phyloP scores from a whole-genome alignment of 495 filamentous ascomycete species.

The Trichoderma virens region DNA sequence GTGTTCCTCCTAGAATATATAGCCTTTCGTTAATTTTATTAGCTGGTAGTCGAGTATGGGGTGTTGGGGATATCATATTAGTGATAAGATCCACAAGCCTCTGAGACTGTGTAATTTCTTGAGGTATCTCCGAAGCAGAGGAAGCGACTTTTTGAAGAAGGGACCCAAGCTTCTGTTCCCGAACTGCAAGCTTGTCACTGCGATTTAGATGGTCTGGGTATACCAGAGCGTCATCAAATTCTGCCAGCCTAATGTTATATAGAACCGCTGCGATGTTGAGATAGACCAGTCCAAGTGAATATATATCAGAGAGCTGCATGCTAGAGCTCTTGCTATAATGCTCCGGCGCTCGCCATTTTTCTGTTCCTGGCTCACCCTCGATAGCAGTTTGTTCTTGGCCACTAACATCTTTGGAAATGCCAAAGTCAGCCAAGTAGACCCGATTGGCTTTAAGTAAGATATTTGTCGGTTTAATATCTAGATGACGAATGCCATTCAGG shows the following conservation, averaged over 20 bases:
- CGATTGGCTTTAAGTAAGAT: constrained; percentile 29
- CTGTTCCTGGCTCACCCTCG: constrained; percentile 24
- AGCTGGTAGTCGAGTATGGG: constrained; percentile 23
- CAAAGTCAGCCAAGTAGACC: constrained; percentile 38
- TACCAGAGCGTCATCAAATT: constrained; percentile 27
- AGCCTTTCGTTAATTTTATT: constrained; percentile 26
- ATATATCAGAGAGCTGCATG: constrained; percentile 30
- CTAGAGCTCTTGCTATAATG: constrained; percentile 22
- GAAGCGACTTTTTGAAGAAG: constrained; percentile 20
- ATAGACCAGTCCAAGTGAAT: constrained; percentile 28
- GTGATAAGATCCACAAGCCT: constrained; percentile 27
- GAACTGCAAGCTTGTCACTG: neutral
- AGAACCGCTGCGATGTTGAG: constrained; percentile 29
- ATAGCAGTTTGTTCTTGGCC: constrained; percentile 28
- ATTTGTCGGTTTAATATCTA: constrained; percentile 36
- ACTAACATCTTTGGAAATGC: constrained; percentile 31
- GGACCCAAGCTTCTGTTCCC: constrained; percentile 21
- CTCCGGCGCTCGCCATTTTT: constrained; percentile 32
- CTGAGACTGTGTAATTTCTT: constrained; percentile 19
- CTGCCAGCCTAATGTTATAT: constrained; percentile 20
- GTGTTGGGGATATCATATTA: constrained; percentile 24
- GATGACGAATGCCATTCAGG: constrained; percentile 30
- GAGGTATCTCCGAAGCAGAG: constrained; percentile 17
- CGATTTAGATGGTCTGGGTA: constrained; percentile 16
- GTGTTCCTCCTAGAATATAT: constrained; percentile 30